phyloP scores from a whole-genome alignment of 2,329 filamentous ascomycete species.

The Colletotrichum musicola region DNA sequence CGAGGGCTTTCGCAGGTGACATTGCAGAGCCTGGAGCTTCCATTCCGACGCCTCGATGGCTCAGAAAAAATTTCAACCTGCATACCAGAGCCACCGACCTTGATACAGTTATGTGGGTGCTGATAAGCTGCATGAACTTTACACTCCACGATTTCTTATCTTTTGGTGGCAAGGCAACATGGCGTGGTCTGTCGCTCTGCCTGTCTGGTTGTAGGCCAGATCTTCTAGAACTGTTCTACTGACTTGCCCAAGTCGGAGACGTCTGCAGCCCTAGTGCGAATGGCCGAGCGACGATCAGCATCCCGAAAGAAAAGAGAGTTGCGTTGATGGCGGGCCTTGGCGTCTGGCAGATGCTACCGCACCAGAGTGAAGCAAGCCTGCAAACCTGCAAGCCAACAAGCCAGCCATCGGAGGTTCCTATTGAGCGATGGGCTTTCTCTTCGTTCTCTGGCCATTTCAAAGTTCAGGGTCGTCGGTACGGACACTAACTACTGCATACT shows the following conservation, averaged over 20 bases:
- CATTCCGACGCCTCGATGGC: not conserved
- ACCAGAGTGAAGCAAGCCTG: not conserved
- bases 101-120: not conserved
- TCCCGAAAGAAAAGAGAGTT: slow-evolving; percentile 4
- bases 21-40: not conserved
- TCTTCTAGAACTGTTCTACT: slow-evolving; percentile 35
- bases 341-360: slow-evolving; percentile 11
- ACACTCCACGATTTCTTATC: slow-evolving; percentile 1
- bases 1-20: not conserved
- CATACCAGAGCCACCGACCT: slow-evolving; percentile 4
- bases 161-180: slow-evolving; percentile 13
- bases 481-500: too few relatives aligned
- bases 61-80: not conserved
- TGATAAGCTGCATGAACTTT: not conserved
- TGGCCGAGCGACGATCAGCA: slow-evolving; percentile 13
- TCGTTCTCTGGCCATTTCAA: too few relatives aligned
- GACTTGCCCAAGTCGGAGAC: slow-evolving; percentile 22
- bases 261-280: slow-evolving; percentile 19
- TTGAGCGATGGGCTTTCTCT: slow-evolving; percentile 5
- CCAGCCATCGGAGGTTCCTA: slow-evolving; percentile 6
- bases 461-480: too few relatives aligned
- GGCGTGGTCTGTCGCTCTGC: not conserved
- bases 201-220: not conserved
- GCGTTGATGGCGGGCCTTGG: slow-evolving; percentile 9
- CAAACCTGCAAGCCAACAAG: not conserved